Percentiles rank a stretch among this genome's conserved stretches.
These are phyloP conservation scores for Lipomyces yamadae DNA, from an alignment of 805 yeast species.

Conservation along the genomic window DNA sequence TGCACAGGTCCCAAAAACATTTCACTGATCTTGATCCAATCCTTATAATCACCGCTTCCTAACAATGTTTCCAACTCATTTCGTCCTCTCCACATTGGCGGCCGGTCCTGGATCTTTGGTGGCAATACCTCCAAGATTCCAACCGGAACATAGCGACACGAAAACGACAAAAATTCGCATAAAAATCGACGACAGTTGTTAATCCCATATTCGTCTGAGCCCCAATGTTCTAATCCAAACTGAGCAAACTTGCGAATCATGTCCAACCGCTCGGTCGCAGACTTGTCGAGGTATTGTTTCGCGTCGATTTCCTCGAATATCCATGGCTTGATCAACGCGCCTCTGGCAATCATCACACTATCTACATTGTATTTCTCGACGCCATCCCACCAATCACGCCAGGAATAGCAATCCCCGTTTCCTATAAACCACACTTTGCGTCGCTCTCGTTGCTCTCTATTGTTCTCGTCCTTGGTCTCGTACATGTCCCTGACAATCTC, in stretches of 20 bases:
- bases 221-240: slow-evolving; percentile 95
- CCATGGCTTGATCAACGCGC: slow-evolving; percentile 98
- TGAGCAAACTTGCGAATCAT: slow-evolving; percentile 70
- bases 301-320: slow-evolving; percentile 93
- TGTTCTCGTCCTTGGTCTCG: slow-evolving; percentile 54
- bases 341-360: slow-evolving; percentile 96
- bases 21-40: slow-evolving; percentile 95
- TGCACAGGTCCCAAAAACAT: slow-evolving; percentile 90
- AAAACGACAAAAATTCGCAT: slow-evolving; percentile 93
- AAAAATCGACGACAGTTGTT: slow-evolving; percentile 84
- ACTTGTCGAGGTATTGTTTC: slow-evolving; percentile 86
- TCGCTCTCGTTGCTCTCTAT: slow-evolving; percentile 49
- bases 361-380: slow-evolving; percentile 73
- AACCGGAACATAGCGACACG: slow-evolving; percentile 92
- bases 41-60: slow-evolving; percentile 82
- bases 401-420: slow-evolving; percentile 89
- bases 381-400: slow-evolving; percentile 85
- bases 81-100: slow-evolving; percentile 92
- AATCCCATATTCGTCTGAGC: slow-evolving; percentile 93
- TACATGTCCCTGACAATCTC: slow-evolving; percentile 56
- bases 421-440: slow-evolving; percentile 82
- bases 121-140: slow-evolving; percentile 90
- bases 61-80: slow-evolving; percentile 88
- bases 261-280: slow-evolving; percentile 86
- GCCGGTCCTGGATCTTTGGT: slow-evolving; percentile 88